Evolutionary conservation across 495 filamentous ascomycete species (phyloP).

Genomic region (Penicillium nucicola): DNA sequence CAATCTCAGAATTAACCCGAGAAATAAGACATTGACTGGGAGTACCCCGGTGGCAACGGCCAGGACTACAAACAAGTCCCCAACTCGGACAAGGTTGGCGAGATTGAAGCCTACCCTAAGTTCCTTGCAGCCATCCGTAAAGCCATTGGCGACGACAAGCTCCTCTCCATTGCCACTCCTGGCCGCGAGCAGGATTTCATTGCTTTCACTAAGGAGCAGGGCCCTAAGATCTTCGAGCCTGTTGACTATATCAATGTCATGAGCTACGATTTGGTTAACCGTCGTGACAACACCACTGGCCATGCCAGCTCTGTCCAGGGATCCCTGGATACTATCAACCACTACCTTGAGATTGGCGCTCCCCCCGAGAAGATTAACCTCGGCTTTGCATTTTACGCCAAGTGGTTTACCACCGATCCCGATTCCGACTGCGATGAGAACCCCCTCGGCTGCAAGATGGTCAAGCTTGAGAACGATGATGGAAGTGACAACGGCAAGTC

Average conservation of each 20-base stretch:
- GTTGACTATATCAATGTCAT: constrained; percentile 78
- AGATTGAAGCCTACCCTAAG: constrained; percentile 62
- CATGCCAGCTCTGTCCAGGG: constrained; percentile 61
- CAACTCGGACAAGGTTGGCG: constrained; percentile 57
- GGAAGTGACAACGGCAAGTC: constrained; percentile 63
- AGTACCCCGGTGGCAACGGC: constrained; percentile 78
- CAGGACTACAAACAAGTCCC: constrained; percentile 68
- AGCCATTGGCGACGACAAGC: constrained; percentile 56
- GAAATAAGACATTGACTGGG: constrained; percentile 72
- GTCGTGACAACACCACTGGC: constrained; percentile 63
- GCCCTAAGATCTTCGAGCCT: constrained; percentile 59
- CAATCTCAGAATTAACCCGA: neutral
- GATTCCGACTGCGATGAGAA: constrained; percentile 38
- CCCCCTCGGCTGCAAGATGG: constrained; percentile 61
- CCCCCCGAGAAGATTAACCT: constrained; percentile 60
- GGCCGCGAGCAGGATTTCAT: constrained; percentile 69
- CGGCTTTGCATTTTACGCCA: constrained; percentile 72
- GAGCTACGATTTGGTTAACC: constrained; percentile 78
- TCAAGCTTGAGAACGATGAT: constrained; percentile 59
- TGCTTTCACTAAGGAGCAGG: constrained; percentile 61
- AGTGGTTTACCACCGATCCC: constrained; percentile 64
- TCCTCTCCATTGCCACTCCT: constrained; percentile 70
- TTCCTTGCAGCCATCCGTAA: constrained; percentile 59
- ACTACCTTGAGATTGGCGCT: constrained; percentile 58
- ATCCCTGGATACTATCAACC: constrained; percentile 53